These are phyloP conservation scores for Phytopythium helicoides DNA, from an alignment of 352 stramenopile genomes.

Conservation along the genomic window DNA sequence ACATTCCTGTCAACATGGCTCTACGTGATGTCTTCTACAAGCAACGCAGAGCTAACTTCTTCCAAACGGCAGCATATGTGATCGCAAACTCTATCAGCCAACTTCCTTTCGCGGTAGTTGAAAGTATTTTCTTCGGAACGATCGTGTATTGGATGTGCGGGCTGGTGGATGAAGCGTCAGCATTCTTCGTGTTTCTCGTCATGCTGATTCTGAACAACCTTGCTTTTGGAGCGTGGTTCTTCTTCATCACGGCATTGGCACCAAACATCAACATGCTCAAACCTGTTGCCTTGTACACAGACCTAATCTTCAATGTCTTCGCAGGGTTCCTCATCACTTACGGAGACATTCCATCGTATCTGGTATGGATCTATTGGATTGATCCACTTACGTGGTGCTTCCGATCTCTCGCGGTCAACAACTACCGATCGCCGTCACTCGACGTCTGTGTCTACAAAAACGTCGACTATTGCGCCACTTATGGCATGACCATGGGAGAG, in stretches of 20 bases:
- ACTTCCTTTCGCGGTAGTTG: conserved; percentile 31
- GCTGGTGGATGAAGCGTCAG: conserved; percentile 24
- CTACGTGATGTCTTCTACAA: conserved; percentile 65
- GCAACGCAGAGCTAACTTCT: conserved; percentile 69
- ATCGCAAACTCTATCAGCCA: conserved; percentile 25
- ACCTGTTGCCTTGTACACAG: conserved; percentile 7
- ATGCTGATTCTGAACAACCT: conserved; percentile 45
- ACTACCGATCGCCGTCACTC: conserved; percentile 9
- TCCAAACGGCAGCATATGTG: conserved; percentile 55
- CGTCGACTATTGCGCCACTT: conserved; percentile 11
- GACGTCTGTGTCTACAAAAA: conserved; percentile 11
- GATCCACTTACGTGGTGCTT: conserved; percentile 14
- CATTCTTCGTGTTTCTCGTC: conserved; percentile 55
- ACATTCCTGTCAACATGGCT: conserved; percentile 63
- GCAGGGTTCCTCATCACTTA: conserved; percentile 12
- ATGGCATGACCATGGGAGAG: conserved; percentile 6
- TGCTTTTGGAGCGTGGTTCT: conserved; percentile 10
- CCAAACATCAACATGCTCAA: conserved; percentile 15
- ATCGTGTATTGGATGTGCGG: conserved; percentile 28
- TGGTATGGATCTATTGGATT: conserved; percentile 19
- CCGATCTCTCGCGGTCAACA: conserved; percentile 10
- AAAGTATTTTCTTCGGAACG: conserved; percentile 66
- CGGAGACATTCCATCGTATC: conserved; percentile 7
- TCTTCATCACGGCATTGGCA: conserved; percentile 13
- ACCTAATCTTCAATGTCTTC: conserved; percentile 10